Evolutionary conservation across 768 basidiomycete genomes (phyloP).

Genomic region (Rhodocollybia butyracea): DNA sequence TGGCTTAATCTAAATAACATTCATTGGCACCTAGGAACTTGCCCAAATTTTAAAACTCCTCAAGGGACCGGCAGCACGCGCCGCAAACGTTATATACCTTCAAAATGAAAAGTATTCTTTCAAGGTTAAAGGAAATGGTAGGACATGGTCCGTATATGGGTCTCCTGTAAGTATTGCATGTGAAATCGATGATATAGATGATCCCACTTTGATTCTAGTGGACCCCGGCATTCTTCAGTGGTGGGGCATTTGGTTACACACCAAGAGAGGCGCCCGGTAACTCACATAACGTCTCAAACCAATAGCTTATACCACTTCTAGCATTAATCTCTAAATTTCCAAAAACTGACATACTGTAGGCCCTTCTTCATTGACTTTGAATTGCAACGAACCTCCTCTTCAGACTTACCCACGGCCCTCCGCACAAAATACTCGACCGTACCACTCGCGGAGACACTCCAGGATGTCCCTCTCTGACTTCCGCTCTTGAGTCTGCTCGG

Average conservation of each 20-base stretch:
- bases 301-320: not conserved
- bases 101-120: conserved; percentile 45
- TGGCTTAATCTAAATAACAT: not conserved
- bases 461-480: conserved; percentile 49
- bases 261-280: conserved; percentile 29
- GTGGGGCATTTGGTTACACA: conserved; percentile 55
- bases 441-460: conserved; percentile 31
- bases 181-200: not conserved
- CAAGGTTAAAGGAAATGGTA: conserved; percentile 31
- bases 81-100: conserved; percentile 53
- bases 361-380: not conserved
- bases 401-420: conserved; percentile 61
- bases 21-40: not conserved
- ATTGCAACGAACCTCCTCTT: not conserved
- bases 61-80: conserved; percentile 27
- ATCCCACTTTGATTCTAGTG: conserved; percentile 26
- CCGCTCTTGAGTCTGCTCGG: conserved; percentile 25
- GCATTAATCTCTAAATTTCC: conserved; percentile 25
- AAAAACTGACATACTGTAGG: conserved; percentile 42
- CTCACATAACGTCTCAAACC: not conserved
- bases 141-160: conserved; percentile 61
- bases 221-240: conserved; percentile 41
- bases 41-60: conserved; percentile 30
- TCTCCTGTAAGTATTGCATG: conserved; percentile 50
- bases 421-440: conserved; percentile 48